Percentiles rank a stretch among this genome's conserved stretches.
Evolutionary conservation across 2,329 filamentous ascomycete genomes (phyloP).

Genomic region (Monilinia fructigena): DNA sequence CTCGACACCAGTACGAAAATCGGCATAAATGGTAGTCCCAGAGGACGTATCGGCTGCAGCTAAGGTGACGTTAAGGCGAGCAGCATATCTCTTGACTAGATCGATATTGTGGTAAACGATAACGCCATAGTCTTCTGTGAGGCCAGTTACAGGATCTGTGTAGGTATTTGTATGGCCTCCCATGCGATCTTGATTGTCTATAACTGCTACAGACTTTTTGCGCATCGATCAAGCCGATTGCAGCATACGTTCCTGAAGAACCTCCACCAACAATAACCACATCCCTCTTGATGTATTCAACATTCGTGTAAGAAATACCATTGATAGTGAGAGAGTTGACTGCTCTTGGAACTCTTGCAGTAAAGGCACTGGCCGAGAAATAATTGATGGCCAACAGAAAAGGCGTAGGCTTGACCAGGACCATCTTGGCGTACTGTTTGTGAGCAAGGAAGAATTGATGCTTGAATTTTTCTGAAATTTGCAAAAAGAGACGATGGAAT

Average conservation of each 20-base stretch:
- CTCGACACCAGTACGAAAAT: slow-evolving; percentile 25
- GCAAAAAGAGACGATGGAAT: too few species aligned
- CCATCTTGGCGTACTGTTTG: background rate
- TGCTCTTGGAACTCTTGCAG: background rate
- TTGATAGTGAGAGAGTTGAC: background rate
- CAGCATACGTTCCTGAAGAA: slow-evolving; percentile 41
- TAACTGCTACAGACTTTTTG: slow-evolving; percentile 40
- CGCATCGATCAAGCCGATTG: slow-evolving; percentile 39
- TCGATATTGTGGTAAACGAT: slow-evolving; percentile 27
- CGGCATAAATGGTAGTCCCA: background rate
- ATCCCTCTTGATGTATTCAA: slow-evolving; percentile 29
- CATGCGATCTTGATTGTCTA: slow-evolving; percentile 41
- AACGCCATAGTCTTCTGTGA: slow-evolving; percentile 43
- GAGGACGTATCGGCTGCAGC: background rate
- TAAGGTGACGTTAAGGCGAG: slow-evolving; percentile 22
- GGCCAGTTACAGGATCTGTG: slow-evolving; percentile 41
- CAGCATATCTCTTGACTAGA: slow-evolving; percentile 25
- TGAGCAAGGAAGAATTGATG: too few species aligned
- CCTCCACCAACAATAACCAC: slow-evolving; percentile 43
- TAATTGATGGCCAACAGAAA: background rate
- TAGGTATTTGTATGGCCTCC: slow-evolving; percentile 35
- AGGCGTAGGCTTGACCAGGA: background rate
- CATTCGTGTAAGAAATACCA: background rate
- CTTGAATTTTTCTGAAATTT: too few species aligned
- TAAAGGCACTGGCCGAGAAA: background rate